Evolutionary conservation across 1,139 yeast species (phyloP).

Genomic region (Kodamaea plutei): DNA sequence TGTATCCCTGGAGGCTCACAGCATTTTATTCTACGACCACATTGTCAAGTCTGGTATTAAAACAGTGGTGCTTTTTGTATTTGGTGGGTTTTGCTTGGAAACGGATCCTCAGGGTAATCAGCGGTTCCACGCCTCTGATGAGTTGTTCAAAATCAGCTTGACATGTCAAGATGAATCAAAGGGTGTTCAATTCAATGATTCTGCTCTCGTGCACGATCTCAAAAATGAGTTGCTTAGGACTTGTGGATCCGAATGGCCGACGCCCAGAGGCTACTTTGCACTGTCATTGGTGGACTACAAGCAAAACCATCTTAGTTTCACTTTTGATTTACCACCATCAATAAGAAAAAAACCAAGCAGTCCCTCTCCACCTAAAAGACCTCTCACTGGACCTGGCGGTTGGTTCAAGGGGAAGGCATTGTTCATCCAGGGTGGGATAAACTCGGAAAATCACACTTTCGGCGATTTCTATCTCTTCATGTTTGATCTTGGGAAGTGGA

Average conservation of each 20-base stretch:
- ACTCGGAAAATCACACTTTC: conserved; percentile 26
- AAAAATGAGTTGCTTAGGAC: conserved; percentile 9
- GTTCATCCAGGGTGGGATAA: conserved; percentile 42
- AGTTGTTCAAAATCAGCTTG: conserved; percentile 35
- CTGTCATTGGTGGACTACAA: conserved; percentile 26
- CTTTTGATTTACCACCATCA: conserved; percentile 4
- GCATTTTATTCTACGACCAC: conserved; percentile 12
- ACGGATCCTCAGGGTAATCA: conserved; percentile 15
- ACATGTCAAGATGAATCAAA: conserved; percentile 15
- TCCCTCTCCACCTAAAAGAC: background rate
- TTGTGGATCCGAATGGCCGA: conserved; percentile 25
- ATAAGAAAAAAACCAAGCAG: no score
- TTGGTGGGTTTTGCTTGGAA: conserved; percentile 37
- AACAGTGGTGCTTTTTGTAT: conserved; percentile 31
- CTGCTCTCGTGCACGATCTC: conserved; percentile 20
- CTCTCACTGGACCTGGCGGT: conserved; percentile 9
- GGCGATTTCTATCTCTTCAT: conserved; percentile 33
- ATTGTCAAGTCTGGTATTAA: conserved; percentile 16
- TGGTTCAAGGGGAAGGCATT: conserved; percentile 28
- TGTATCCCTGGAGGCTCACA: conserved; percentile 4
- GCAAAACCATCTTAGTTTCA: conserved; percentile 15
- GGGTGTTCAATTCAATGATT: conserved; percentile 18
- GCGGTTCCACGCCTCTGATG: conserved; percentile 31
- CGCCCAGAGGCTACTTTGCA: conserved; percentile 43
- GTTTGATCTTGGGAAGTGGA: conserved; percentile 37